Conservation (phyloP, 768 basidiomycete species). For the Tylopilus felleus region DNA sequence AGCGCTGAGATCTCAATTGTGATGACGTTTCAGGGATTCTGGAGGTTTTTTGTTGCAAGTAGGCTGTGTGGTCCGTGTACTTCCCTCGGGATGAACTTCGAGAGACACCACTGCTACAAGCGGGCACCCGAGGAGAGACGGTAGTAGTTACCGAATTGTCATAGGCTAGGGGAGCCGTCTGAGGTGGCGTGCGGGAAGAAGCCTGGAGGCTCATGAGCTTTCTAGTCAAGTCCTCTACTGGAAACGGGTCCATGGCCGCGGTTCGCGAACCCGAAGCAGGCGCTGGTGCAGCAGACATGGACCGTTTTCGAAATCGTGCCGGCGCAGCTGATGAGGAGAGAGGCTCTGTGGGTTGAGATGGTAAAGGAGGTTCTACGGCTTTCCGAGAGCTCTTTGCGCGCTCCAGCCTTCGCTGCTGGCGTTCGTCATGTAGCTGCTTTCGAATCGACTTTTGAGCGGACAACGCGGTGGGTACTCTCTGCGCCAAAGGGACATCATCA, state of each 20-base stretch:
- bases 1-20: slow-evolving; percentile 49
- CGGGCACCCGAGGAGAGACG: slow-evolving; percentile 10
- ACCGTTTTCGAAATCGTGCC: slow-evolving; percentile 36
- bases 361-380: slow-evolving; percentile 17
- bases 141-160: slow-evolving; percentile 10
- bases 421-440: slow-evolving; percentile 64
- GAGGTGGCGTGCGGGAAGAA: slow-evolving; percentile 14
- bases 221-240: slow-evolving; percentile 55
- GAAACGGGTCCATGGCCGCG: slow-evolving; percentile 38
- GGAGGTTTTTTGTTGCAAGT: slow-evolving; percentile 19
- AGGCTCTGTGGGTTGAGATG: slow-evolving; percentile 14
- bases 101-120: slow-evolving; percentile 13
- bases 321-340: slow-evolving; percentile 35
- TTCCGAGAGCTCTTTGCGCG: slow-evolving; percentile 33
- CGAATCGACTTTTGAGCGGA: slow-evolving; percentile 80
- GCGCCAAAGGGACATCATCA: slow-evolving; percentile 84
- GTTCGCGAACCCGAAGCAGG: slow-evolving; percentile 30
- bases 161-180: slow-evolving; percentile 5
- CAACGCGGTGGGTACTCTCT: slow-evolving; percentile 77
- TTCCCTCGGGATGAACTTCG: slow-evolving; percentile 22
- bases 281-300: slow-evolving; percentile 27
- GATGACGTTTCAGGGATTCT: slow-evolving; percentile 19
- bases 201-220: slow-evolving; percentile 54
- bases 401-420: slow-evolving; percentile 53
- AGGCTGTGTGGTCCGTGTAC: slow-evolving; percentile 8